Evolutionary conservation across 2,329 filamentous ascomycete genomes (phyloP).

Genomic region (Hypocreales sp.): DNA sequence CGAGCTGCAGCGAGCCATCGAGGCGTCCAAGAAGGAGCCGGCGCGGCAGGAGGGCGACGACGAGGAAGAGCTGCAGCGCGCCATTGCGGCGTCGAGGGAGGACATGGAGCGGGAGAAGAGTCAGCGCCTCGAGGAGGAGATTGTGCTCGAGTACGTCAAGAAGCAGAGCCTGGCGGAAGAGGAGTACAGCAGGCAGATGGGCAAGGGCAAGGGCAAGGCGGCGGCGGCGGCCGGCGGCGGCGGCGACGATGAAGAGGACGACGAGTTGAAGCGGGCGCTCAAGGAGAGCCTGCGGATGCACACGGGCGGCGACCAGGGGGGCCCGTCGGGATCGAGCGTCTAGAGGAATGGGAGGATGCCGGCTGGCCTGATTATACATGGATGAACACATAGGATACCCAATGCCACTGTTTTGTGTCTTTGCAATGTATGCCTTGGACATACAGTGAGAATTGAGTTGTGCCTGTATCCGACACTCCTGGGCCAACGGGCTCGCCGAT

Average conservation of each 20-base stretch:
- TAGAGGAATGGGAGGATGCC: no score
- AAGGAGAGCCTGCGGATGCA: slow-evolving; percentile 36
- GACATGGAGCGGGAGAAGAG: slow-evolving; percentile 24
- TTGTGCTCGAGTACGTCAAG: slow-evolving; percentile 62
- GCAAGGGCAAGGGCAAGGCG: slow-evolving; percentile 18
- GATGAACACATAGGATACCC: slow-evolving; percentile 2
- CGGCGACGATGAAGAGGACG: slow-evolving; percentile 30
- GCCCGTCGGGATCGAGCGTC: slow-evolving; percentile 8
- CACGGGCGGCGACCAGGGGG: slow-evolving; percentile 11
- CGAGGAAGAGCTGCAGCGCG: slow-evolving; percentile 29
- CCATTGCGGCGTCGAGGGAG: slow-evolving; percentile 27
- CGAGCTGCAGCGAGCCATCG: slow-evolving; percentile 22
- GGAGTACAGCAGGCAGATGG: slow-evolving; percentile 23
- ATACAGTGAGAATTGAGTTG: no score
- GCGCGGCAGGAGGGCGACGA: slow-evolving; percentile 19
- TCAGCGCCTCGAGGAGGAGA: slow-evolving; percentile 49
- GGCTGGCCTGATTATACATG: not conserved
- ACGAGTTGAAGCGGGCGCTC: slow-evolving; percentile 39
- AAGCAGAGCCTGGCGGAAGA: slow-evolving; percentile 62
- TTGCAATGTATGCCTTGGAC: no score
- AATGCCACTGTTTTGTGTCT: not conserved
- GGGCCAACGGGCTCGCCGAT: no score
- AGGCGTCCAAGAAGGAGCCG: slow-evolving; percentile 20
- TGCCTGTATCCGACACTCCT: no score
- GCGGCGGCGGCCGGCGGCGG: slow-evolving; percentile 8